phyloP scores from a whole-genome alignment of 2,329 filamentous ascomycete genomes.

The Talaromyces sp. region DNA sequence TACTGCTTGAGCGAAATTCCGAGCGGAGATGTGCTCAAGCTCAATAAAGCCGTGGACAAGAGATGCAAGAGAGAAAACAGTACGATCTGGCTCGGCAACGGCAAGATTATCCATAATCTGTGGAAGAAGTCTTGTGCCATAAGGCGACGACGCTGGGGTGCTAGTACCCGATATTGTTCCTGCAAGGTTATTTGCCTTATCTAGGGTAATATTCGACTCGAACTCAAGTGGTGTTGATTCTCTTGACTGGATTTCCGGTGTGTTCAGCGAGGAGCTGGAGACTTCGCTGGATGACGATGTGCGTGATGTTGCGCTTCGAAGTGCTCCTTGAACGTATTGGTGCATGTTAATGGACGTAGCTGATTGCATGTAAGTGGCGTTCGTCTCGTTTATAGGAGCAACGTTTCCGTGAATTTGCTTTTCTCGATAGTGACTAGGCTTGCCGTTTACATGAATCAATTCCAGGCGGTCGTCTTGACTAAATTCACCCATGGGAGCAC shows the following conservation, averaged over 20 bases:
- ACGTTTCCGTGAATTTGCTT: neutral
- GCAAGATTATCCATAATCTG: constrained; percentile 15
- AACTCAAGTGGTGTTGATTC: neutral
- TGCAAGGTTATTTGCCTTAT: neutral
- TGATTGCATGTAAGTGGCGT: neutral
- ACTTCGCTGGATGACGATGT: neutral
- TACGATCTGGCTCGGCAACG: neutral
- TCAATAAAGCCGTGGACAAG: neutral
- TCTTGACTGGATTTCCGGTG: neutral
- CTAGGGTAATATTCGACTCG: neutral
- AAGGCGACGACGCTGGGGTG: neutral
- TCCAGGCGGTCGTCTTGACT: constrained; percentile 11
- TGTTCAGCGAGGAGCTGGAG: neutral
- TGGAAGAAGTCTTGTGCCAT: constrained; percentile 14
- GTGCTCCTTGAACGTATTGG: neutral
- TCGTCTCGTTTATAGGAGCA: neutral
- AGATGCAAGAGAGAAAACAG: constrained; percentile 4
- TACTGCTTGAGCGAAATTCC: neutral
- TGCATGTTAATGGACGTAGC: neutral
- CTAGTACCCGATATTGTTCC: neutral
- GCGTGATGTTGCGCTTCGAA: neutral
- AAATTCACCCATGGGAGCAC: constrained; percentile 11
- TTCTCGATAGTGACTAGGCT: constrained; percentile 10
- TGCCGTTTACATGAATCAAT: constrained; percentile 11
- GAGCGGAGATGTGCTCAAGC: neutral